Percentiles rank a stretch among this genome's conserved stretches.
phyloP scores from a whole-genome alignment of 2,329 filamentous ascomycete species.

The Talaromyces marneffei region DNA sequence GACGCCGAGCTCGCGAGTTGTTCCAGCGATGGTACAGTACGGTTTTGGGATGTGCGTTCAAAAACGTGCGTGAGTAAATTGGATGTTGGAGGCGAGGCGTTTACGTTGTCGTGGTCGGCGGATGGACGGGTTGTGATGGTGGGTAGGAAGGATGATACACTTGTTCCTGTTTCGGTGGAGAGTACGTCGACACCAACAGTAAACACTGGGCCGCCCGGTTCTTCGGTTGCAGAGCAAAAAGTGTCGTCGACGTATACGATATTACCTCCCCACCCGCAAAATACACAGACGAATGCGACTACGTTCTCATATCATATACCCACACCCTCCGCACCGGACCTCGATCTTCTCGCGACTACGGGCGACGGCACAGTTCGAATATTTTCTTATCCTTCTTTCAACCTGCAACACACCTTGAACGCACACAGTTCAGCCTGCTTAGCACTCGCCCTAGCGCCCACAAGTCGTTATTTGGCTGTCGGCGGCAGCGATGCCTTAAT shows the following conservation, averaged over 20 bases:
- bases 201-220: slow-evolving; percentile 9
- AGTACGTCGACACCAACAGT: slow-evolving; percentile 31
- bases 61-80: slow-evolving; percentile 44
- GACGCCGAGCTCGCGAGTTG: slow-evolving; percentile 48
- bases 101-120: slow-evolving; percentile 45
- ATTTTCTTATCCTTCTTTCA: slow-evolving; percentile 43
- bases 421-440: slow-evolving; percentile 47
- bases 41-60: slow-evolving; percentile 47
- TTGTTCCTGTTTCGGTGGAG: slow-evolving; percentile 42
- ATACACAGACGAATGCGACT: slow-evolving; percentile 45
- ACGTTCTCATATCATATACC: slow-evolving; percentile 42
- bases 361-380: slow-evolving; percentile 47
- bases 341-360: slow-evolving; percentile 44
- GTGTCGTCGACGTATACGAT: slow-evolving; percentile 28
- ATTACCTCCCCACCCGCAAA: slow-evolving; percentile 40
- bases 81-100: slow-evolving; percentile 46
- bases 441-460: slow-evolving; percentile 42
- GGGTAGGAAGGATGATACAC: slow-evolving; percentile 46
- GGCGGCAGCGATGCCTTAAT: slow-evolving; percentile 47
- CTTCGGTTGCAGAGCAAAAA: slow-evolving; percentile 9
- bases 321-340: slow-evolving; percentile 29
- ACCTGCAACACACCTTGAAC: slow-evolving; percentile 40
- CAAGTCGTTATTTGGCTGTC: slow-evolving; percentile 44
- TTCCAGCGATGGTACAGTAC: slow-evolving; percentile 45
- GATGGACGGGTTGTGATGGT: slow-evolving; percentile 44